These are phyloP conservation scores for Inonotus hispidus DNA, from an alignment of 1,284 basidiomycete genomes.

Conservation along the genomic window DNA sequence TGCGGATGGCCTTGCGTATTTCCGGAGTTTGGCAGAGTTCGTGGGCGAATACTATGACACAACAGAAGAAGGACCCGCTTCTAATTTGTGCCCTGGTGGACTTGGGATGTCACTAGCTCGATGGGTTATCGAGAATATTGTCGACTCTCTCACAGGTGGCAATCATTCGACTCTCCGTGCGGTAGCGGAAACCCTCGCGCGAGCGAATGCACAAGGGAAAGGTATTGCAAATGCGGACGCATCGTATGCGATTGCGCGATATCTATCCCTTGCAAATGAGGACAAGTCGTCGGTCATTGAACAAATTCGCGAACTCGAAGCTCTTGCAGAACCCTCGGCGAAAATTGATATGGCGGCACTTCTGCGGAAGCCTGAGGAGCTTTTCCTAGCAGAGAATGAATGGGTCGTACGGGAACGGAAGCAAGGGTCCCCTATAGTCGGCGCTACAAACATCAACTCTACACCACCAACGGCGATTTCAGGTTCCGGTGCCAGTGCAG, in stretches of 20 bases:
- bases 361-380: conserved; percentile 54
- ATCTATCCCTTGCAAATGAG: conserved; percentile 15
- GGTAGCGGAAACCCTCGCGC: conserved; percentile 22
- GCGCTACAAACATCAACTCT: conserved; percentile 25
- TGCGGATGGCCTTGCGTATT: conserved; percentile 64
- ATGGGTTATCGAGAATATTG: conserved; percentile 52
- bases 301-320: conserved; percentile 37
- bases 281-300: conserved; percentile 40
- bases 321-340: conserved; percentile 34
- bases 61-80: conserved; percentile 11
- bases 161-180: conserved; percentile 36
- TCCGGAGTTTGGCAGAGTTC: conserved; percentile 69
- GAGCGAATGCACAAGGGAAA: neutral
- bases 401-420: conserved; percentile 39
- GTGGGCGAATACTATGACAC: conserved; percentile 29
- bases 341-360: conserved; percentile 65
- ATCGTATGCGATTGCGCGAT: conserved; percentile 18
- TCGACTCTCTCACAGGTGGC: conserved; percentile 59
- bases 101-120: conserved; percentile 45
- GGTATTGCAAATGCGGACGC: neutral
- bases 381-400: conserved; percentile 57
- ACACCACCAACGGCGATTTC: conserved; percentile 26
- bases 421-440: neutral
- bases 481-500: conserved; percentile 18
- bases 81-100: conserved; percentile 9